These are phyloP conservation scores for Babesia sp. DNA, from an alignment of 169 alveolate genomes.

Conservation along the genomic window DNA sequence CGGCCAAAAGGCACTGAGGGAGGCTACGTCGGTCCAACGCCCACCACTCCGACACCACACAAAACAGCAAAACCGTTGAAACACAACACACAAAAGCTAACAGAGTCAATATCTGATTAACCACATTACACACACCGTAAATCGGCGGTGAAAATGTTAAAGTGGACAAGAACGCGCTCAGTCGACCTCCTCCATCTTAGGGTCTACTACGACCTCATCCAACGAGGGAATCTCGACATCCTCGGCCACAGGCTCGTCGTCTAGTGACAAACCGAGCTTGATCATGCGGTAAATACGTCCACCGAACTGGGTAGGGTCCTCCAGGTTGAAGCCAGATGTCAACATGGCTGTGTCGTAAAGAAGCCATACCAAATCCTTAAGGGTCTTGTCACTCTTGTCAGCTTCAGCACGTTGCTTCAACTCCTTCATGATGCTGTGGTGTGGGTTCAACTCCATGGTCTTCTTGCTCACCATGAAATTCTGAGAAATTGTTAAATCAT, in stretches of 20 bases:
- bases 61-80: background rate
- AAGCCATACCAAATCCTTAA: constrained; percentile 98
- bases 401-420: constrained; percentile 93
- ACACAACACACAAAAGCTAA: background rate
- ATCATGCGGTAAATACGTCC: constrained; percentile 99
- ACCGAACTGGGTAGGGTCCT: constrained; percentile 98
- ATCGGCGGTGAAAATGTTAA: background rate
- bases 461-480: constrained; percentile 94
- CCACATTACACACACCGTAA: background rate
- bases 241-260: constrained; percentile 85
- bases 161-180: constrained; percentile 56
- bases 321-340: constrained; percentile 98
- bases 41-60: constrained; percentile 38
- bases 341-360: constrained; percentile 97
- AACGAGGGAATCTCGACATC: constrained; percentile 89
- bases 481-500: constrained; percentile 11
- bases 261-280: constrained; percentile 97
- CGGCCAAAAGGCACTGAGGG: constrained; percentile 9
- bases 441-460: constrained; percentile 99
- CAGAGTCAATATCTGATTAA: background rate
- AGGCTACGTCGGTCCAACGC: background rate
- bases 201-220: constrained; percentile 88
- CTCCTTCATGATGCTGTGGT: constrained; percentile 95
- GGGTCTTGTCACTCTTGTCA: constrained; percentile 97
- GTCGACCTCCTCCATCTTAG: constrained; percentile 97